These are phyloP conservation scores for Penicillium janthinellum DNA, from an alignment of 2,329 filamentous ascomycete species.

Conservation along the genomic window DNA sequence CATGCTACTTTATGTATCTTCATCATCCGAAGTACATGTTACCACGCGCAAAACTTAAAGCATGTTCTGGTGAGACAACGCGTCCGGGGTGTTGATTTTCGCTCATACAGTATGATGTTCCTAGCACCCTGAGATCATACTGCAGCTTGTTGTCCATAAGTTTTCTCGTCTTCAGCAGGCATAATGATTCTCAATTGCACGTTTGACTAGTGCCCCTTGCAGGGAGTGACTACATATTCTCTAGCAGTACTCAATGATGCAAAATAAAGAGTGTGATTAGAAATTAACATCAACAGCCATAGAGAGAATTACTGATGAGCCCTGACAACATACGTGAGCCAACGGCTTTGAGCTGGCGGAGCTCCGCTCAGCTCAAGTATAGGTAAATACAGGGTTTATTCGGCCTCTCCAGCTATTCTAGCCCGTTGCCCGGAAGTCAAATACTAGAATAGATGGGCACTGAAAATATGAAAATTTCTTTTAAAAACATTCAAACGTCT, in stretches of 20 bases:
- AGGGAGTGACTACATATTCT: constrained; percentile 1
- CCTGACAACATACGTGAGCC: constrained; percentile 11
- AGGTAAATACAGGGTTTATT: constrained; percentile 15
- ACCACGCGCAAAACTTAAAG: constrained; percentile 6
- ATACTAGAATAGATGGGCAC: too few species aligned
- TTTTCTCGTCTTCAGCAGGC: constrained; percentile 20
- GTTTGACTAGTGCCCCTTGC: constrained; percentile 24
- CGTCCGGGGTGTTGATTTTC: constrained; percentile 8
- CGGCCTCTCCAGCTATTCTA: constrained; percentile 4
- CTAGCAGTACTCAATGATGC: constrained; percentile 13
- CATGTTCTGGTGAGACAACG: constrained; percentile 8
- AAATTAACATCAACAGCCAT: constrained; percentile 5
- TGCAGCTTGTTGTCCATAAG: constrained; percentile 7
- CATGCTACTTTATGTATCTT: constrained; percentile 9
- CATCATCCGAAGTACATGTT: constrained; percentile 23
- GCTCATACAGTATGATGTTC: constrained; percentile 6
- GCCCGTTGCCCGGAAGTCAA: too few species aligned
- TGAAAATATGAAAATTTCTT: too few species aligned
- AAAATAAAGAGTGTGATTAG: constrained; percentile 10
- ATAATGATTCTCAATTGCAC: constrained; percentile 16
- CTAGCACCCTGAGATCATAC: constrained; percentile 17
- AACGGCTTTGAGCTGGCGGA: constrained; percentile 1
- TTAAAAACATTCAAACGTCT: too few species aligned
- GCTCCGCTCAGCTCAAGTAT: constrained; percentile 16
- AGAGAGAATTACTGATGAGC: not conserved